phyloP scores from a whole-genome alignment of 495 filamentous ascomycete species.

The Tuber aestivum region DNA sequence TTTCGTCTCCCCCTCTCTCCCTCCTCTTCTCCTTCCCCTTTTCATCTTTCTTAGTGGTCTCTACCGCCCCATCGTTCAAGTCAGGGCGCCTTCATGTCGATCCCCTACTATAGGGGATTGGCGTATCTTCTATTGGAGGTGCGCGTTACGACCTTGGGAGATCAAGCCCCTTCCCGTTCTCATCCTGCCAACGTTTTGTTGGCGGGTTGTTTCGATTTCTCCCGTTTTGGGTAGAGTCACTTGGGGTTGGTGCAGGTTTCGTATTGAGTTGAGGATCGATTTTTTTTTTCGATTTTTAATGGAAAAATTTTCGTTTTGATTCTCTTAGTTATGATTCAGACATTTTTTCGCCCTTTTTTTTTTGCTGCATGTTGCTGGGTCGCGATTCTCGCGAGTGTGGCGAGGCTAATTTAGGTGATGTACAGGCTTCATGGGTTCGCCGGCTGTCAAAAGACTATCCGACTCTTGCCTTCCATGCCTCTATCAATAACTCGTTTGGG shows the following conservation, averaged over 20 bases:
- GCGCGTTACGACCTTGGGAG: constrained; percentile 99
- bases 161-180: constrained; percentile 68
- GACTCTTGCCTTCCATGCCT: constrained; percentile 87
- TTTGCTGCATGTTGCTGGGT: constrained; percentile 1
- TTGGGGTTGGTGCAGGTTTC: constrained; percentile 53
- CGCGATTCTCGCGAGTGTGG: background rate
- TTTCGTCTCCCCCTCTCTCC: constrained; percentile 21
- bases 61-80: constrained; percentile 63
- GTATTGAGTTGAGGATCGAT: constrained; percentile 52
- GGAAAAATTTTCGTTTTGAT: constrained; percentile 52
- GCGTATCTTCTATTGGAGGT: constrained; percentile 57
- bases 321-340: constrained; percentile 99
- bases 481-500: constrained; percentile 85
- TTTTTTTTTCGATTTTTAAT: constrained; percentile 16
- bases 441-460: constrained; percentile 77
- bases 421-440: constrained; percentile 79
- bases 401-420: background rate
- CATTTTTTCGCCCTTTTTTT: constrained; percentile 47
- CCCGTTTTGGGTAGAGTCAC: constrained; percentile 70
- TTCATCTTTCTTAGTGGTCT: constrained; percentile 41
- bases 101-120: constrained; percentile 29
- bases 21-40: constrained; percentile 20
- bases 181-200: constrained; percentile 43
- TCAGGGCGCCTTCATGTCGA: constrained; percentile 72
- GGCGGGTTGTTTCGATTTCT: constrained; percentile 59